Evolutionary conservation across 345 rosid species (phyloP).

Genomic region (Gossypium turneri): DNA sequence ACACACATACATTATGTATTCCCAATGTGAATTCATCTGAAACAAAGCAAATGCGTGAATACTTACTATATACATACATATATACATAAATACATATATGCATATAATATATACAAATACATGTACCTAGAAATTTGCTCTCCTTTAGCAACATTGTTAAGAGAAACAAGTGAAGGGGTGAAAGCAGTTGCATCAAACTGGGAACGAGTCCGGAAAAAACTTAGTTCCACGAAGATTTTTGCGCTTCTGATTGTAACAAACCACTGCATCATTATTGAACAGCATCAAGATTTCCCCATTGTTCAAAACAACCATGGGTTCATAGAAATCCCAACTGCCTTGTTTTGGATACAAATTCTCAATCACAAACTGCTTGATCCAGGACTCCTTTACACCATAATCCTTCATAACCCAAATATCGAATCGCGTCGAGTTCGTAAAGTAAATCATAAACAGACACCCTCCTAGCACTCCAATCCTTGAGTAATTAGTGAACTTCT

Average conservation of each 20-base stretch:
- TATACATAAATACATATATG: not conserved
- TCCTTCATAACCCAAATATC: conserved; percentile 21
- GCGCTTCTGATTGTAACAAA: conserved; percentile 15
- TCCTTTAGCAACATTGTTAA: conserved; percentile 15
- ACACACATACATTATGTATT: too few species aligned
- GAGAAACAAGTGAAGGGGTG: conserved; percentile 15
- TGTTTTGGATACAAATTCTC: conserved; percentile 22
- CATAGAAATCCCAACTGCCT: conserved; percentile 8
- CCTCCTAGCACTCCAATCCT: conserved; percentile 19
- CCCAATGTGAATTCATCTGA: not conserved
- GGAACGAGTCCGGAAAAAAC: conserved; percentile 20
- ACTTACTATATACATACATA: not conserved
- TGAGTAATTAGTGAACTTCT: conserved; percentile 12
- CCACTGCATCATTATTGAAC: conserved; percentile 7
- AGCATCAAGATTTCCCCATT: conserved; percentile 18
- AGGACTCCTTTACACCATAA: conserved; percentile 19
- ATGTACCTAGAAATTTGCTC: conserved; percentile 14
- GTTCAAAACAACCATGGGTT: conserved; percentile 11
- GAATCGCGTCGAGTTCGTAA: conserved; percentile 9
- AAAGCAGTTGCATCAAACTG: conserved; percentile 9
- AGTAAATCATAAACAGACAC: conserved; percentile 15
- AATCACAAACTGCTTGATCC: conserved; percentile 21
- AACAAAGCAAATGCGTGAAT: not conserved
- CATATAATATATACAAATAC: not conserved
- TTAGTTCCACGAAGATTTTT: conserved; percentile 11